A percentile compares a stretch with the other conserved stretches of the same genome.
phyloP scores from a whole-genome alignment of 2,329 filamentous ascomycete genomes.

The Ilyonectria sp. region DNA sequence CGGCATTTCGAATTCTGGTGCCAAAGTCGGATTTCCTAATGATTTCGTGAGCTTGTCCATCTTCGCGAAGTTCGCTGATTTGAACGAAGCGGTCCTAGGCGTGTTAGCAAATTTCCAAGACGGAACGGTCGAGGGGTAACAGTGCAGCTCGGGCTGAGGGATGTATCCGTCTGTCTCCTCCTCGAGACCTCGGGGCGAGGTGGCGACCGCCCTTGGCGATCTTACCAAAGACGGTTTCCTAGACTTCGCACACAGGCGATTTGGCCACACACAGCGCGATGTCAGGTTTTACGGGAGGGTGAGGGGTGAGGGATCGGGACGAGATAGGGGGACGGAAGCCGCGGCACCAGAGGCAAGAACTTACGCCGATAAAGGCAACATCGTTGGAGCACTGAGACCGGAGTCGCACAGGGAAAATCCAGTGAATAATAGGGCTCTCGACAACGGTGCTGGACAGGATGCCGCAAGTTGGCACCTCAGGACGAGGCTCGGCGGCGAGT shows the following conservation, averaged over 20 bases:
- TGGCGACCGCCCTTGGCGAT: neutral
- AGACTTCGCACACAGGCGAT: neutral
- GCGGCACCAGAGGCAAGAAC: conserved; percentile 52
- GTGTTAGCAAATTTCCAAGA: conserved; percentile 29
- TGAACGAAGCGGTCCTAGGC: conserved; percentile 82
- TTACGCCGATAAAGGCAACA: conserved; percentile 86
- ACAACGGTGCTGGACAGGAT: conserved; percentile 85
- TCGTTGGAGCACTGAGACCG: conserved; percentile 81
- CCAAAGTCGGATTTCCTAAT: conserved; percentile 85
- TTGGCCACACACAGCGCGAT: neutral
- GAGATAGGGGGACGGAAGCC: neutral
- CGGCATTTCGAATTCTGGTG: conserved; percentile 83
- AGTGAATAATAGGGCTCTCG: conserved; percentile 81
- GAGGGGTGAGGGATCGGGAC: neutral
- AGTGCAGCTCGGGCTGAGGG: neutral
- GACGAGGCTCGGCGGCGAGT: conserved; percentile 48
- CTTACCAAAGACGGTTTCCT: neutral
- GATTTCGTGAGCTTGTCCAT: conserved; percentile 82
- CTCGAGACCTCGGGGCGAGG: neutral
- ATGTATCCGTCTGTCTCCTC: neutral
- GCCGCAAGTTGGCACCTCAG: conserved; percentile 72
- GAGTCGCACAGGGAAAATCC: conserved; percentile 85
- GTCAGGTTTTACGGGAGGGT: neutral
- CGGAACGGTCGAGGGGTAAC: neutral
- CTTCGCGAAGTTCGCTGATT: conserved; percentile 80